A percentile compares a stretch with the other conserved stretches of the same genome.
These are phyloP conservation scores for Aspergillus sp. DNA, from an alignment of 2,329 filamentous ascomycete species.

Conservation along the genomic window DNA sequence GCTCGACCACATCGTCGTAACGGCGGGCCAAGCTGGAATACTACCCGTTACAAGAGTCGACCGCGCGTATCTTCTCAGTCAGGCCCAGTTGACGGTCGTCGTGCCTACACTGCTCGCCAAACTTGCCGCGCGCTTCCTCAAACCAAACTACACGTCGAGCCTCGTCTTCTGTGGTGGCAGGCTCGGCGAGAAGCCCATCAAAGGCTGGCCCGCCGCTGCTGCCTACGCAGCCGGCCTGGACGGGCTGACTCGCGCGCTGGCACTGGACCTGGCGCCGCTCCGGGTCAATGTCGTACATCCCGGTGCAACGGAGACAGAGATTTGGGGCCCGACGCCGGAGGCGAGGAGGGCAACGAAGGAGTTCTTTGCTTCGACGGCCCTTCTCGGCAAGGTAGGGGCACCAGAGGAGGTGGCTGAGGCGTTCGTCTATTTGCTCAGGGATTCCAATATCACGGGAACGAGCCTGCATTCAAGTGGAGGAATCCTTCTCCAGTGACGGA, in stretches of 20 bases:
- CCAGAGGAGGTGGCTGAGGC: constrained; percentile 48
- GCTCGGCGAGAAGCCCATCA: constrained; percentile 48
- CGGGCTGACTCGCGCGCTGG: constrained; percentile 56
- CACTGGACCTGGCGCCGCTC: constrained; percentile 63
- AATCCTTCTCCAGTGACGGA: neutral
- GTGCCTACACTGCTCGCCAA: neutral
- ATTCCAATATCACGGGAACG: constrained; percentile 32
- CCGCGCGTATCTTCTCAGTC: constrained; percentile 10
- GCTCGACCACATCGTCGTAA: constrained; percentile 54
- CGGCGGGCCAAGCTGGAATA: constrained; percentile 46
- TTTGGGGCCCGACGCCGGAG: constrained; percentile 33
- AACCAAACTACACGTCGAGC: neutral
- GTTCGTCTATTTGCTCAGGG: constrained; percentile 48
- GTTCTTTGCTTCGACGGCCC: constrained; percentile 15
- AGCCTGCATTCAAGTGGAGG: constrained; percentile 44
- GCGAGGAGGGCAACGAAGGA: constrained; percentile 15
- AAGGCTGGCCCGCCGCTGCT: constrained; percentile 13
- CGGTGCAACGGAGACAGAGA: constrained; percentile 53
- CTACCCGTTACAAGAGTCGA: neutral
- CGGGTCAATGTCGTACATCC: constrained; percentile 64
- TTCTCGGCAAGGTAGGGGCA: constrained; percentile 36
- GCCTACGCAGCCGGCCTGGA: constrained; percentile 44
- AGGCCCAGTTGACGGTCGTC: constrained; percentile 38
- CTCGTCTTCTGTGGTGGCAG: constrained; percentile 59
- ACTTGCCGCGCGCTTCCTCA: neutral